Conservation (phyloP, 192 early-diverging fungal species). For the Coemansia sp. region DNA sequence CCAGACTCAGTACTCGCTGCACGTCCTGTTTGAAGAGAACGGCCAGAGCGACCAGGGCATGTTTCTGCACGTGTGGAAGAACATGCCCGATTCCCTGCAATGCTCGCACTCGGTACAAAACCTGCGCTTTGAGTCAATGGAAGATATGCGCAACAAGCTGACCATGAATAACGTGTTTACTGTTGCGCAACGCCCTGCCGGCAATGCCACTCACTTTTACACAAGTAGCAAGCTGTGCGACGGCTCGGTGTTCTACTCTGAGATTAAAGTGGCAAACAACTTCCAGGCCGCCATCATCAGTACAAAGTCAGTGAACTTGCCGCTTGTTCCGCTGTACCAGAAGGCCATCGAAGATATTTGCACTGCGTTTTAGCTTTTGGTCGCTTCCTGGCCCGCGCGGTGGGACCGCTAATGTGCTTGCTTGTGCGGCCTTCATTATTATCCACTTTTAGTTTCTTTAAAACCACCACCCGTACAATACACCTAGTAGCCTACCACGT, state of each 20-base stretch:
- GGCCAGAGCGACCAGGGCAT: conserved; percentile 47
- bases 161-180: conserved; percentile 60
- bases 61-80: conserved; percentile 57
- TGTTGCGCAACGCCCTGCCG: conserved; percentile 58
- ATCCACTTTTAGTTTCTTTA: no score
- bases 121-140: conserved; percentile 38
- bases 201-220: conserved; percentile 58
- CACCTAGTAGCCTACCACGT: not conserved
- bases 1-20: conserved; percentile 60
- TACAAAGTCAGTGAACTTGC: conserved; percentile 41
- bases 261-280: conserved; percentile 57
- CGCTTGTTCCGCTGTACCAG: conserved; percentile 42
- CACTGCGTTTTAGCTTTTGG: conserved; percentile 39
- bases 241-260: conserved; percentile 58
- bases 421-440: not conserved
- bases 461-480: not conserved
- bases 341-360: conserved; percentile 48
- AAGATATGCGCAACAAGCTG: conserved; percentile 55
- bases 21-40: conserved; percentile 54
- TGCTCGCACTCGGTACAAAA: conserved; percentile 13
- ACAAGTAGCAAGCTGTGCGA: conserved; percentile 55
- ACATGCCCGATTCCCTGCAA: conserved; percentile 39
- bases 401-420: not conserved
- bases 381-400: not conserved
- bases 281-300: conserved; percentile 33